Evolutionary conservation across 169 alveolate species (phyloP).

Genomic region (Cryptosporidium parvum): DNA sequence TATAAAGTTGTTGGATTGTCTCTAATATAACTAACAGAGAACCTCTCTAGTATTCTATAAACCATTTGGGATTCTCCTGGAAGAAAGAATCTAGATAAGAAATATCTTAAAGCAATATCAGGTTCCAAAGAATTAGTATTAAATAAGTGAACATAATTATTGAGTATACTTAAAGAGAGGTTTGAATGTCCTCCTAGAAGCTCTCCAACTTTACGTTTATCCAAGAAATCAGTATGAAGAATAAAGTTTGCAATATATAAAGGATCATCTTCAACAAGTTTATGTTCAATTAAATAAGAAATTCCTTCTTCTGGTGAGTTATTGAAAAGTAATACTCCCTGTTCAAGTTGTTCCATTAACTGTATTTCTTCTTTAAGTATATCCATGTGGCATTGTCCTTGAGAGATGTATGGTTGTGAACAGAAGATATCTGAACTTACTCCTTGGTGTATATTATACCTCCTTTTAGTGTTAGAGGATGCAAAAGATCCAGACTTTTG

Average conservation of each 20-base stretch:
- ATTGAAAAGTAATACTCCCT: constrained; percentile 61
- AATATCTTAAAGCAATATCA: constrained; percentile 75
- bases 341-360: constrained; percentile 67
- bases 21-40: constrained; percentile 72
- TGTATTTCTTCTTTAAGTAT: constrained; percentile 66
- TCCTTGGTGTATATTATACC: neutral
- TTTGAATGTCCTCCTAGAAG: constrained; percentile 67
- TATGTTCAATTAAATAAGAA: constrained; percentile 43
- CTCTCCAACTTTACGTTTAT: constrained; percentile 68
- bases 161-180: constrained; percentile 51
- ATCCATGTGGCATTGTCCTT: constrained; percentile 74
- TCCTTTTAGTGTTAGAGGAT: neutral
- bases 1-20: constrained; percentile 49
- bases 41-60: constrained; percentile 76
- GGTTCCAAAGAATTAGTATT: constrained; percentile 69
- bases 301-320: constrained; percentile 75
- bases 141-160: constrained; percentile 56
- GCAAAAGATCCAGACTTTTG: constrained; percentile 1
- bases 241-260: constrained; percentile 62
- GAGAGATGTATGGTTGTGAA: constrained; percentile 39
- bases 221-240: constrained; percentile 63
- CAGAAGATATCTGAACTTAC: constrained; percentile 9
- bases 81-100: constrained; percentile 66
- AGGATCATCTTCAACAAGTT: constrained; percentile 63
- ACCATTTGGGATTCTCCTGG: constrained; percentile 79